Evolutionary conservation across 1,284 basidiomycete genomes (phyloP).

Genomic region (Exobasidium cylindrosporum): DNA sequence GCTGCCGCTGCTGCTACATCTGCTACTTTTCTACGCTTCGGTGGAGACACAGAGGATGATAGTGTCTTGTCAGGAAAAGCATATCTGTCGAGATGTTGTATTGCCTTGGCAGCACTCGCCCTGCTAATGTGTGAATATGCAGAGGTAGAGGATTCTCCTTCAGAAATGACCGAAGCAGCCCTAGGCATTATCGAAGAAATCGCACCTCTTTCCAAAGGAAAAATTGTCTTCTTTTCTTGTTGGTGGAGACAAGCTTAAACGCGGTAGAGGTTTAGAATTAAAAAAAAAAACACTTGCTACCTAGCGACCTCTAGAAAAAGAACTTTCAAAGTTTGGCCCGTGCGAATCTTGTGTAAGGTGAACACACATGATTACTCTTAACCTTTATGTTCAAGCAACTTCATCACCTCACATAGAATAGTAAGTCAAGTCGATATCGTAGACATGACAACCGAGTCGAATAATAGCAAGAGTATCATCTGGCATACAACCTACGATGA

Average conservation of each 20-base stretch:
- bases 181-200: too few relatives aligned
- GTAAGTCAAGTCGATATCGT: neutral
- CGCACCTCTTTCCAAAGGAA: too few relatives aligned
- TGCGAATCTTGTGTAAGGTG: too few relatives aligned
- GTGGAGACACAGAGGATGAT: neutral
- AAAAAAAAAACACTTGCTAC: too few relatives aligned
- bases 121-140: neutral
- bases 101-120: neutral
- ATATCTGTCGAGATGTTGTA: neutral
- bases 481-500: conserved; percentile 21
- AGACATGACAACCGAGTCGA: too few relatives aligned
- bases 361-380: too few relatives aligned
- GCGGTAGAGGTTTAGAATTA: too few relatives aligned
- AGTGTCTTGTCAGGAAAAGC: conserved; percentile 2
- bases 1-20: neutral
- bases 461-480: neutral
- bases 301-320: too few relatives aligned
- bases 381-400: neutral
- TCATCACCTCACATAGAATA: neutral
- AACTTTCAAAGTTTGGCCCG: too few relatives aligned
- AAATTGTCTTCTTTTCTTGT: too few relatives aligned
- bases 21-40: neutral
- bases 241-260: too few relatives aligned
- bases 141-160: neutral
- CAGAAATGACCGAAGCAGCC: neutral